Evolutionary conservation across 2,329 filamentous ascomycete species (phyloP), one percentile per base, ranked within the genome.

Genomic region (Aureobasidium sp.): DNA sequence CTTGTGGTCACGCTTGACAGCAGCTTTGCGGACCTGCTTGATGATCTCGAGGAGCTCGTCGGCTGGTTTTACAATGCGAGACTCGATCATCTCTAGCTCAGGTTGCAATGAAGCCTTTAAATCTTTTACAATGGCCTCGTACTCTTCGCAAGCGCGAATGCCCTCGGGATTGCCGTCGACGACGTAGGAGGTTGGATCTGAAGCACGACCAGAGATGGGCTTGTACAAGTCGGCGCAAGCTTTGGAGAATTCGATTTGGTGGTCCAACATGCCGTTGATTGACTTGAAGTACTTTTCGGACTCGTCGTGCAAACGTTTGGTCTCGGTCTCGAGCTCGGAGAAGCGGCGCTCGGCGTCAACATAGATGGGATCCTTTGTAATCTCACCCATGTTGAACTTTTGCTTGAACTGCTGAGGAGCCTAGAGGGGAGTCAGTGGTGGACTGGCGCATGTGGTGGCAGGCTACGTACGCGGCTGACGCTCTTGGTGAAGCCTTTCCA

Each of bases 181-280:
- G 61, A 88, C 83, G 67, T 90, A 83, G 9, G 89, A 89, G 70
- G 92, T 88, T 10, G 94, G 94, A 75, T 99, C 94, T 50, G 93
- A 97, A 76, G 95, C 84, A 72, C 94, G 89, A 61, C 94, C 94
- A 61, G 93, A 97, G 70, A 99, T 99, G 68, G 94, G 94, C 75
- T 96, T 96, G 82, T 99, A 99, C 71, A 99, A 88, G 76, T 99
- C 94, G 66, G 89, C 88, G 80, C 96, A 93, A 67, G 92, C 90
- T 78, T 96, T 86, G 69, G 93, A 96, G 79, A 99, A 99, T 74
- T 96, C 93, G 77, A 99, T 97, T 79, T 99, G 94, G 78, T 97
- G 92, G 72, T 81, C 85, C 71, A 99, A 84, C 94, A 99, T 99
- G 81, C 89, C 90, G 78, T 97, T 97, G 79, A 99, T 97, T 73